Percentiles rank a stretch among this genome's conserved stretches.
These are phyloP conservation scores for Luvunga scandens DNA, from an alignment of 345 rosid species.

Conservation along the genomic window DNA sequence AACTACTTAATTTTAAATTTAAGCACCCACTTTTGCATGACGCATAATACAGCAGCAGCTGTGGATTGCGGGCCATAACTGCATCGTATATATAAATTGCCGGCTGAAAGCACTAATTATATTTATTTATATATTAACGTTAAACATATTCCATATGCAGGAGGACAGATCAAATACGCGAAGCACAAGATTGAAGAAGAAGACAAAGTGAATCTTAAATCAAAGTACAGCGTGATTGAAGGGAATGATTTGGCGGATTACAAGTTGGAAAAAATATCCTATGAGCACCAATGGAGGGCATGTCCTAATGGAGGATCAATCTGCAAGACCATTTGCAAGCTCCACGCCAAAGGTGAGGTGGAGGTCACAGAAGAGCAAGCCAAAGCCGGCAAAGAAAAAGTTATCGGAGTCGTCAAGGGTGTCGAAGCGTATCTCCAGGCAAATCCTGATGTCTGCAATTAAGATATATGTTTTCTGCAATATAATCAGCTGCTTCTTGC, in stretches of 20 bases:
- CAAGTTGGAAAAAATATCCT: constrained; percentile 24
- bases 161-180: background rate
- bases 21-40: too few species aligned
- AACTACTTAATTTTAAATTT: too few species aligned
- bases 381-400: background rate
- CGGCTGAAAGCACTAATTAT: background rate
- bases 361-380: constrained; percentile 23
- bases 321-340: constrained; percentile 19
- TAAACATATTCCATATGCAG: background rate
- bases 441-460: background rate
- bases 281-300: constrained; percentile 26
- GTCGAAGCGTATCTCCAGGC: background rate
- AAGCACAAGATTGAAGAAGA: background rate
- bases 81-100: background rate
- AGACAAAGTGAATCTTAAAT: background rate
- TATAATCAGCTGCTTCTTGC: too few species aligned
- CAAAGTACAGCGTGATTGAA: background rate
- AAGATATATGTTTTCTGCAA: too few species aligned
- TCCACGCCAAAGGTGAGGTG: constrained; percentile 9
- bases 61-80: background rate
- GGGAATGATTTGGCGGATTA: background rate
- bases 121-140: background rate
- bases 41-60: too few species aligned
- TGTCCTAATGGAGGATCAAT: constrained; percentile 22
- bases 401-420: background rate